Conservation (phyloP, 768 basidiomycete genomes). For the Agrocybe pediades region DNA sequence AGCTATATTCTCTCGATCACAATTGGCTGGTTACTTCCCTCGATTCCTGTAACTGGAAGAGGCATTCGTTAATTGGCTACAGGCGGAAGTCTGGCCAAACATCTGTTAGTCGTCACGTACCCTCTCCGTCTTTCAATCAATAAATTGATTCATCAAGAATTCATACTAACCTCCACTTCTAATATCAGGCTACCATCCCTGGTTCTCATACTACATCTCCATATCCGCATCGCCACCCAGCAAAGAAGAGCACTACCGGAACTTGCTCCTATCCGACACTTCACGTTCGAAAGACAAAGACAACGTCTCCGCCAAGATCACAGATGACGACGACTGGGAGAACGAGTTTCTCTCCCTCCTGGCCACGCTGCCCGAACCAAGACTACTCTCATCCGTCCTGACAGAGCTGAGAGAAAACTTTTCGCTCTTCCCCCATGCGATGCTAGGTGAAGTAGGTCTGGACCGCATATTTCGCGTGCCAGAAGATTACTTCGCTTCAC, state of each 20-base stretch:
- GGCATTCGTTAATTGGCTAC: too few relatives aligned
- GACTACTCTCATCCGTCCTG: conserved; percentile 59
- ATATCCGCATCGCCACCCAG: conserved; percentile 30
- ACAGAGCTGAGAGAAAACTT: conserved; percentile 62
- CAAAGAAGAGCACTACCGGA: conserved; percentile 77
- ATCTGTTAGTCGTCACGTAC: too few relatives aligned
- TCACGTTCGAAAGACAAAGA: conserved; percentile 13
- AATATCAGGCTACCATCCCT: conserved; percentile 83
- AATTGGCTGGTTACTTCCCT: too few relatives aligned
- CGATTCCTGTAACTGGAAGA: too few relatives aligned
- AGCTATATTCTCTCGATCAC: too few relatives aligned
- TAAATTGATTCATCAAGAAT: too few relatives aligned
- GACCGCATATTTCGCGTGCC: conserved; percentile 83
- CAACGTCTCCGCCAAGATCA: conserved; percentile 21
- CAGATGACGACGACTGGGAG: conserved; percentile 21
- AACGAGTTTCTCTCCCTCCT: conserved; percentile 58
- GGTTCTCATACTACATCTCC: conserved; percentile 83
- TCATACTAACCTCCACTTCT: background rate
- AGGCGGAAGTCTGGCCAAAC: too few relatives aligned
- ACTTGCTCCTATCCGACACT: conserved; percentile 55
- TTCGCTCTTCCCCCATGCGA: conserved; percentile 60
- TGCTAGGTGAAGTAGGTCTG: conserved; percentile 94
- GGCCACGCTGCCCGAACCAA: conserved; percentile 70
- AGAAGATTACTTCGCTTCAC: conserved; percentile 47
- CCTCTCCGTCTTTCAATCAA: too few relatives aligned